phyloP scores from a whole-genome alignment of 2,329 filamentous ascomycete species.

The Zopfia rhizophila region DNA sequence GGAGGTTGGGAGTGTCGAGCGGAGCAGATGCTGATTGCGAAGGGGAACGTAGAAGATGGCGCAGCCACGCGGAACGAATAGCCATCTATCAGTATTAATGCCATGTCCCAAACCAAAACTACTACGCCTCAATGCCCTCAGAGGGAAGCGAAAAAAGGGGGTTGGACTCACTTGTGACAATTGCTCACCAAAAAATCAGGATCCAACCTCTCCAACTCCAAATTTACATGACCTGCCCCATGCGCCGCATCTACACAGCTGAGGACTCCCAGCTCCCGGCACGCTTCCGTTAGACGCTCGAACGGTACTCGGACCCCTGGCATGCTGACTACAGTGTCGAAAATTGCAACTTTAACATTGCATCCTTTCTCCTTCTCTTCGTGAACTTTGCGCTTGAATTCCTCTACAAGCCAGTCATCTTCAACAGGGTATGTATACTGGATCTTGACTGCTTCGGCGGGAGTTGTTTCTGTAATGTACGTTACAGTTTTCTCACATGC shows the following conservation, averaged over 20 bases:
- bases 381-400: constrained; percentile 69
- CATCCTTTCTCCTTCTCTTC: constrained; percentile 66
- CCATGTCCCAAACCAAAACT: constrained; percentile 17
- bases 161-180: constrained; percentile 72
- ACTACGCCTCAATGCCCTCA: background rate
- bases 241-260: constrained; percentile 88
- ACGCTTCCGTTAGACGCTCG: constrained; percentile 71
- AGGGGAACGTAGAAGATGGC: constrained; percentile 82
- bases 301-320: constrained; percentile 86
- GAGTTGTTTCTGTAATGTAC: constrained; percentile 75
- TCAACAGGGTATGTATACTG: constrained; percentile 73
- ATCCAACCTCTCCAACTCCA: constrained; percentile 74
- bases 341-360: constrained; percentile 74
- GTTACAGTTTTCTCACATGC: constrained; percentile 79
- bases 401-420: constrained; percentile 71
- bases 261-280: constrained; percentile 73
- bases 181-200: constrained; percentile 91
- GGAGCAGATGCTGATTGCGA: constrained; percentile 79
- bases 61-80: constrained; percentile 81
- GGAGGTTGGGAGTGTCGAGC: constrained; percentile 80
- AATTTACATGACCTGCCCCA: constrained; percentile 78
- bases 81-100: constrained; percentile 67
- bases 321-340: constrained; percentile 82
- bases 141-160: background rate
- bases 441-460: constrained; percentile 64